phyloP scores from a whole-genome alignment of 371 early-diverging fungal genomes.

The Mucor plumbeus region DNA sequence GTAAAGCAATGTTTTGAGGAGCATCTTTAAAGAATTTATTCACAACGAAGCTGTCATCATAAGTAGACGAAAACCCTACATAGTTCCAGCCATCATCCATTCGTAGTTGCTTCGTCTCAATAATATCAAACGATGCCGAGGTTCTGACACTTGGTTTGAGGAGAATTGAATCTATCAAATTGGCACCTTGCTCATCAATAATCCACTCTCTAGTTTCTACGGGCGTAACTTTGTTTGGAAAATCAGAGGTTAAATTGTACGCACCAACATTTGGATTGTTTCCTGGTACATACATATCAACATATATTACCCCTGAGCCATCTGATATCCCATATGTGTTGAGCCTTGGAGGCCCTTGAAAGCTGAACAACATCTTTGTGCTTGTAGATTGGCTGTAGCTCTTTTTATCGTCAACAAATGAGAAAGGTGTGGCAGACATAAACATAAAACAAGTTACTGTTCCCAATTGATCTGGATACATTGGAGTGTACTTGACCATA shows the following conservation, averaged over 20 bases:
- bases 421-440: background rate
- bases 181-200: background rate
- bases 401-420: background rate
- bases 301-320: background rate
- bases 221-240: background rate
- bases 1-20: background rate
- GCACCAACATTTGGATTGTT: conserved; percentile 12
- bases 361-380: conserved; percentile 4
- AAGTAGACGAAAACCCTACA: conserved; percentile 14
- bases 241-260: background rate
- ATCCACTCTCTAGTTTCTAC: background rate
- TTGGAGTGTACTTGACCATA: background rate
- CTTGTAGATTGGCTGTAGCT: background rate
- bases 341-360: background rate
- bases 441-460: conserved; percentile 4
- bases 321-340: background rate
- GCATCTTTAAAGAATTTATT: background rate
- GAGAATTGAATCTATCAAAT: background rate
- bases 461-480: conserved; percentile 1
- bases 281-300: conserved; percentile 12
- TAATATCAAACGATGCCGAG: background rate
- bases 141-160: background rate
- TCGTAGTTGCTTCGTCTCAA: background rate
- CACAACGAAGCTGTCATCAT: background rate
- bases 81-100: conserved; percentile 20